Conservation (phyloP, 306 rosid genomes). For the Arachis hypogaea region DNA sequence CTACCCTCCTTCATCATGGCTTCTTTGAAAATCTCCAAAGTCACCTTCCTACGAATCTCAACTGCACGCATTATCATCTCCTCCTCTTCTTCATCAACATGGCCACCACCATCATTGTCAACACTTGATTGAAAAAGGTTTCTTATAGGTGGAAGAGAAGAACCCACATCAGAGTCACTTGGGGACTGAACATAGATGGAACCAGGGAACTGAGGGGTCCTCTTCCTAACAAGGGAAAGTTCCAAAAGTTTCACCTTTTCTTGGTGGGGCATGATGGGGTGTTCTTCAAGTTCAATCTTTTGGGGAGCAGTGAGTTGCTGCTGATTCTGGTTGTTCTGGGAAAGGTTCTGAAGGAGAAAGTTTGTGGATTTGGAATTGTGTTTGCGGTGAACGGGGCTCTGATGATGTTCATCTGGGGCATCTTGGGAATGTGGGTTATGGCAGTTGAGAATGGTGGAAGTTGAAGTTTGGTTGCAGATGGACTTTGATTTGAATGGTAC, state of each 20-base stretch:
- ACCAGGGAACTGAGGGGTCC: conserved; percentile 94
- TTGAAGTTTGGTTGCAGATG: conserved; percentile 1
- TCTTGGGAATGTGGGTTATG: conserved; percentile 42
- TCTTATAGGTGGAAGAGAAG: conserved; percentile 63
- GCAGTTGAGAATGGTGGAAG: conserved; percentile 39
- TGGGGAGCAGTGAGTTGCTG: conserved; percentile 8
- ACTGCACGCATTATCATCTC: conserved; percentile 77
- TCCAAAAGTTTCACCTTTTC: conserved; percentile 66
- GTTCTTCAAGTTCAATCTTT: conserved; percentile 39
- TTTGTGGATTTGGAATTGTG: conserved; percentile 85
- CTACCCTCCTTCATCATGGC: conserved; percentile 81
- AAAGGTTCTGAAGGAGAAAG: conserved; percentile 48
- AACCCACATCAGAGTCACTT: conserved; percentile 66
- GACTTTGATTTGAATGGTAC: conserved; percentile 30
- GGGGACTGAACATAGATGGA: conserved; percentile 86
- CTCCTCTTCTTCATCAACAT: conserved; percentile 9
- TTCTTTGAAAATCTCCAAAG: conserved; percentile 74
- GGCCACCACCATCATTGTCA: background rate
- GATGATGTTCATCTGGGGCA: conserved; percentile 24
- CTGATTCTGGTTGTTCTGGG: conserved; percentile 24
- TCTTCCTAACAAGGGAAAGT: conserved; percentile 73
- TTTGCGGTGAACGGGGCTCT: conserved; percentile 48
- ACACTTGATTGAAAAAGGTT: conserved; percentile 45
- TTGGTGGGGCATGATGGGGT: conserved; percentile 44
- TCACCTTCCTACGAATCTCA: conserved; percentile 84